Evolutionary conservation across 2,329 filamentous ascomycete genomes (phyloP).

Genomic region (Hymenoscyphus infarciens): DNA sequence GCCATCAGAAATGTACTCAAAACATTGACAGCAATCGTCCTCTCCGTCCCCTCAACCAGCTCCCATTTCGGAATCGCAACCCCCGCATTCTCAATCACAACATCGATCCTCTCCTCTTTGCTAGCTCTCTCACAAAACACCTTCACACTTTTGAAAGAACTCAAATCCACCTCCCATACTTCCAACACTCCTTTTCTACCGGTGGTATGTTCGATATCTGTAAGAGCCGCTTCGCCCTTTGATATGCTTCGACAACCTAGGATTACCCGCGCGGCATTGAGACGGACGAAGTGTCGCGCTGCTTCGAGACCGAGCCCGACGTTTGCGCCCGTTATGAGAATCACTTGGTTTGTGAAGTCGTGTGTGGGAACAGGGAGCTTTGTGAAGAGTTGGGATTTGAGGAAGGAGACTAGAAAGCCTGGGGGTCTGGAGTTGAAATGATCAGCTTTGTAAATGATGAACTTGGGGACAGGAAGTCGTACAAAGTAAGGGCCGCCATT

Average conservation of each 20-base stretch:
- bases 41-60: conserved; percentile 22
- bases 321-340: conserved; percentile 42
- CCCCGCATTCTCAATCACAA: conserved; percentile 39
- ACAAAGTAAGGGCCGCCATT: not conserved
- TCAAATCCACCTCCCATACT: conserved; percentile 17
- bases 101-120: conserved; percentile 39
- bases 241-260: conserved; percentile 37
- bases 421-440: conserved; percentile 14
- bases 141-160: conserved; percentile 13
- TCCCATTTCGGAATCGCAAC: conserved; percentile 15
- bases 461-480: not conserved
- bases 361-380: conserved; percentile 1
- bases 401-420: conserved; percentile 28
- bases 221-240: conserved; percentile 42
- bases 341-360: conserved; percentile 27
- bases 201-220: conserved; percentile 28
- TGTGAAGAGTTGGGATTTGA: conserved; percentile 23
- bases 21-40: conserved; percentile 25
- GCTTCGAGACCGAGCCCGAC: conserved; percentile 41
- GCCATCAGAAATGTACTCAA: conserved; percentile 23
- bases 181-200: conserved; percentile 4
- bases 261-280: conserved; percentile 36
- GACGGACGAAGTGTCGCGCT: conserved; percentile 34
- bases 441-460: not conserved
- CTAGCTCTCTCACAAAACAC: conserved; percentile 6